Evolutionary conservation across 2,329 filamentous ascomycete genomes (phyloP).

Genomic region (Rasamsonia emersonii): DNA sequence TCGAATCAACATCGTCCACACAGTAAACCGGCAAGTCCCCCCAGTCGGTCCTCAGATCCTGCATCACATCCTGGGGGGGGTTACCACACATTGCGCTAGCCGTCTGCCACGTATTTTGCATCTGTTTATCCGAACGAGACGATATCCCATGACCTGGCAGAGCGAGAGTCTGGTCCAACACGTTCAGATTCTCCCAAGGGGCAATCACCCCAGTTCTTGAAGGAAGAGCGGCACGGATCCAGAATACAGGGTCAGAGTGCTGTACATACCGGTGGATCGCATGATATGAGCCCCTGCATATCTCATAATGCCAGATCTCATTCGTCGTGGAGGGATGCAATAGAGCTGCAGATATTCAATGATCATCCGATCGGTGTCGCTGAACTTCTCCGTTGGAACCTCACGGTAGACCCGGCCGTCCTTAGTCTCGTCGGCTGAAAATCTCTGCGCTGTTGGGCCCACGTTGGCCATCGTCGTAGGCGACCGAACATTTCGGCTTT

Average conservation of each 20-base stretch:
- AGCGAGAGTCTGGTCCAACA: slow-evolving; percentile 45
- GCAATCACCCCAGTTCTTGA: slow-evolving; percentile 55
- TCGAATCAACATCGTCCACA: slow-evolving; percentile 46
- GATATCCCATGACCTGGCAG: slow-evolving; percentile 39
- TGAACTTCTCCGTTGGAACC: slow-evolving; percentile 36
- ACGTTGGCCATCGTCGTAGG: slow-evolving; percentile 35
- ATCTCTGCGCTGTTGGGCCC: slow-evolving; percentile 30
- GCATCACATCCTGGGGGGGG: slow-evolving; percentile 46
- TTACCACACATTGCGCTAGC: slow-evolving; percentile 17
- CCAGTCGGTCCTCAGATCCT: slow-evolving; percentile 49
- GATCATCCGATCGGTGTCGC: slow-evolving; percentile 42
- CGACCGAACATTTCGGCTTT: slow-evolving; percentile 33
- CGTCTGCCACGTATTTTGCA: slow-evolving; percentile 21
- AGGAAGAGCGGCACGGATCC: slow-evolving; percentile 43
- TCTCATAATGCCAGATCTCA: slow-evolving; percentile 32
- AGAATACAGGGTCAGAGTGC: slow-evolving; percentile 27
- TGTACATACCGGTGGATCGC: slow-evolving; percentile 49
- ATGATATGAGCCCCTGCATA: slow-evolving; percentile 48
- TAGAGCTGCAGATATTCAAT: slow-evolving; percentile 49
- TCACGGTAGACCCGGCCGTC: slow-evolving; percentile 22
- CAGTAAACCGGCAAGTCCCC: slow-evolving; percentile 50
- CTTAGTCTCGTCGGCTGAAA: slow-evolving; percentile 17
- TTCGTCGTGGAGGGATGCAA: slow-evolving; percentile 33
- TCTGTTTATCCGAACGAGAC: slow-evolving; percentile 19
- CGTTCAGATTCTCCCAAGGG: slow-evolving; percentile 48